Evolutionary conservation across 2,329 filamentous ascomycete genomes (phyloP).

Genomic region (Sporothrix mexicana): DNA sequence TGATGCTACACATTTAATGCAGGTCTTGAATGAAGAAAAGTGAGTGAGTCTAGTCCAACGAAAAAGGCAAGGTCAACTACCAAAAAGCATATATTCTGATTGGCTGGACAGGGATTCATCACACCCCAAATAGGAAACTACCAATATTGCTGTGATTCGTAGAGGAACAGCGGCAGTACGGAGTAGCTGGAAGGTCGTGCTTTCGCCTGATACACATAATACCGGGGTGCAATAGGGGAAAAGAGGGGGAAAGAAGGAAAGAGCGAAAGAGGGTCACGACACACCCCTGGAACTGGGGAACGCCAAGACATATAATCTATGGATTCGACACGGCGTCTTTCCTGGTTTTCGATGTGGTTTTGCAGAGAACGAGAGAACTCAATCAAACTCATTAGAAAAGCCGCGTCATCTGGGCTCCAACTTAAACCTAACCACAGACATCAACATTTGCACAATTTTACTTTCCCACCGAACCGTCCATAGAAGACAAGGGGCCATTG

Average conservation of each 20-base stretch:
- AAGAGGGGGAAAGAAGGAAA: too few species aligned
- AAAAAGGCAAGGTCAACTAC: not conserved
- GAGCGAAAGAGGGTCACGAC: too few species aligned
- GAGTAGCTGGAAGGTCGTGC: not conserved
- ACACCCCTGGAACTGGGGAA: not conserved
- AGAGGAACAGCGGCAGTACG: not conserved
- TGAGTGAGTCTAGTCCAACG: not conserved
- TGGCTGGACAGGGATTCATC: not conserved
- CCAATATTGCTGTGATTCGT: not conserved
- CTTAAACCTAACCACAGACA: not conserved
- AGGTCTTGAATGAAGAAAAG: not conserved
- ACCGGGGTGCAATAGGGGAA: not conserved
- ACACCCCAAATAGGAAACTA: not conserved
- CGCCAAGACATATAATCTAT: constrained; percentile 2
- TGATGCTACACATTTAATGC: not conserved
- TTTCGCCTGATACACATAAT: not conserved
- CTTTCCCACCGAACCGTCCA: too few species aligned
- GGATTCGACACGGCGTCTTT: not conserved
- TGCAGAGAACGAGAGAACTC: not conserved
- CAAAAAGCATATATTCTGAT: constrained; percentile 2
- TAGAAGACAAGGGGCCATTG: not conserved
- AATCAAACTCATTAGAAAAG: not conserved
- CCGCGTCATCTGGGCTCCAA: not conserved
- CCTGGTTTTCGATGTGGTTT: not conserved
- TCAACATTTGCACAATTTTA: constrained; percentile 8